Evolutionary conservation across 2,329 filamentous ascomycete species (phyloP), one percentile per base, ranked within the genome.

Genomic region (Sporothrix inflata): DNA sequence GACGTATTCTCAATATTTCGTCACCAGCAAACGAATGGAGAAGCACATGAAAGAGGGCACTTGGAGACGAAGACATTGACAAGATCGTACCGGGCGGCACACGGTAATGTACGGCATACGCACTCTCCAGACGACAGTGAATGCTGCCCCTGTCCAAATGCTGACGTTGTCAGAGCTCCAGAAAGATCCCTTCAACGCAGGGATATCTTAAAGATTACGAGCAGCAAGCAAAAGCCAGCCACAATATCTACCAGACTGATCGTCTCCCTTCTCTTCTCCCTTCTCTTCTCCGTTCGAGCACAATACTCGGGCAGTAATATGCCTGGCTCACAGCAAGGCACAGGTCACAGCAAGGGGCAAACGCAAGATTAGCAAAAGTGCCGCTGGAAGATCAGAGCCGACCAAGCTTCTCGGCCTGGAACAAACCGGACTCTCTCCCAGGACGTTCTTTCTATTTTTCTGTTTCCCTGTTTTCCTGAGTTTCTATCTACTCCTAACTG

Each of bases 341-440:
- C 8, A 34, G 3, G 12, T 47, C 24, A 66, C 40, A 34, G 47
- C 47, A 53, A 40, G 45, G 11, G 27, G n/a, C 45, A 21, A 42
- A 34, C 19, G 19, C 9, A 42, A 21, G 49, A 3, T 68, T 69
- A 55, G 66, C 66, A 40, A 69, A 51, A 67, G 19, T 67, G 27
- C 45, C 65, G 7, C 65, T 53, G 27, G 9, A 19, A 19, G 21
- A 7, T n/a, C 16, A 27, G 21, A 34, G 27, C 16, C 11, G 45
- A 9, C 16, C 42, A 53, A 51, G 65, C 45, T 45, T 51, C 4
- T 67, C 65, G 65, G 11, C 65, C 7, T 38, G 42, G 16, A 19
- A 30, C 21, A 66, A 21, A 11, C 24, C 16, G 19, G 24, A 55
- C 51, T 16, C 16, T 21, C 16, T 12, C 49, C 49, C 49, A 27